Evolutionary conservation across 2,329 filamentous ascomycete species (phyloP), one percentile per base, ranked within the genome.

Genomic region (Ophiostoma sp.): DNA sequence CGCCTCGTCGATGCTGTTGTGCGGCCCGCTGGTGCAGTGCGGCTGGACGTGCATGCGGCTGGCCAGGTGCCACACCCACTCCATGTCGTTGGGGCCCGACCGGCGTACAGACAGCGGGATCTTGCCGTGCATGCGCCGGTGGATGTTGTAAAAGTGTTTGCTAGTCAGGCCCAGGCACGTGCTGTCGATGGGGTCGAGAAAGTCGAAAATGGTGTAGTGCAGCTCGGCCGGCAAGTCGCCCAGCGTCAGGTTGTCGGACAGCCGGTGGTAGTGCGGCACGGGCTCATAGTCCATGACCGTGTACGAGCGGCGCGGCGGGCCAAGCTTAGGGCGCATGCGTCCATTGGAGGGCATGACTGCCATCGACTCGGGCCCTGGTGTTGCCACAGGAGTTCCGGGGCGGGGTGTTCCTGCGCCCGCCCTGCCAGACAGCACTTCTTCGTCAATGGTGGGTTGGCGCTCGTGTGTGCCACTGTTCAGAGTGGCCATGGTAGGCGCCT

Each of bases 101-200:
- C 87, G 86, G 17, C 86, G 83, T 66, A 83, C 82, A 23, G 83
- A 83, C 20, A 89, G 82, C 11, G 85, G 80, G n/a, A 89, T 83
- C 8, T 77, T 80, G 69, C 84, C 85, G 76, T 87, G 83, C 77
- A 87, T 81, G 69, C 82, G 82, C 35, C 82, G 81, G 77, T 87
- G 86, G 74, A 89, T 85, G 44, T 80, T 78, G 77, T 89, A 89
- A 73, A 88, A 83, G 76, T 84, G 81, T 62, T 81, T 81, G 79
- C 83, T 86, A 52, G 86, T 83, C 68, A 89, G 81, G 17, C 86
- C 87, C 54, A 89, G 79, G 76, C 86, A 89, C 54, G 84, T 85
- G 75, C 86, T 85, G 78, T 89, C 87, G 73, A 89, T 88, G 67
- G 85, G 85, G 78, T 89, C 87, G 71, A 89, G 83, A 73, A 85